Evolutionary conservation across 2,329 filamentous ascomycete genomes (phyloP), one percentile per base, ranked within the genome.

Genomic region (Ceratocystis diversiconidia): DNA sequence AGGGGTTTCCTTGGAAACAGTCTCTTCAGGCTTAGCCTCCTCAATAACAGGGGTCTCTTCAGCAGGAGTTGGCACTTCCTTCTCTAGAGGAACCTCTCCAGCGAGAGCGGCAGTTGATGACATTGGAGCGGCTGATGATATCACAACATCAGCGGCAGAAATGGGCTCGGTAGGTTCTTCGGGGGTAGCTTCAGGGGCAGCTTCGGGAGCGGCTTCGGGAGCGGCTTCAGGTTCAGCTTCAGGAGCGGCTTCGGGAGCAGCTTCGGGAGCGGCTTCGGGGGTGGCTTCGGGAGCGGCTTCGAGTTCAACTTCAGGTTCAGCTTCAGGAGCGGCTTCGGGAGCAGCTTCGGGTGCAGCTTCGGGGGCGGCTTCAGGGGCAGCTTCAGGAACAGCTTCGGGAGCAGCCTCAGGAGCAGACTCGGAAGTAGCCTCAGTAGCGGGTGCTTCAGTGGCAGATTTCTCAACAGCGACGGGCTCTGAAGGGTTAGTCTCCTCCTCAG

Each of bases 21-120:
- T 12, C 32, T 36, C 32, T 85, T 81, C 70, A 85, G 78, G 72
- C 91, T 87, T 75, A 86, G 89, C 71, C 90, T 59, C 65, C 19
- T 63, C 32, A 36, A 8, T 36, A 36, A 3, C 32, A 36, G 32
- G 32, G 32, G 32, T 12, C 3, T 83, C 72, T 62, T 90, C 88
- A 52, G 86, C 75, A 68, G 82, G 72, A 30, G 73, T 57, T 52
- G n/a, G n/a, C 46, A 19, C 46, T 50, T 50, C 6, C 48, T 63
- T 61, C 46, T 65, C 63, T 30, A 66, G 36, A 44, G 66, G 64
- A 36, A 55, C 66, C 44, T 61, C 64, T 5, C n/a, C 66, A 22
- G 61, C 61, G 60, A 64, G 62, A 41, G 30, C 62, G 6, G 50
- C 62, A 59, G 62, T 57, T 25, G 62, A 57, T 12, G 62, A 43